These are phyloP conservation scores for Penicillium corylophilum DNA, from an alignment of 2,329 filamentous ascomycete genomes.

Conservation along the genomic window DNA sequence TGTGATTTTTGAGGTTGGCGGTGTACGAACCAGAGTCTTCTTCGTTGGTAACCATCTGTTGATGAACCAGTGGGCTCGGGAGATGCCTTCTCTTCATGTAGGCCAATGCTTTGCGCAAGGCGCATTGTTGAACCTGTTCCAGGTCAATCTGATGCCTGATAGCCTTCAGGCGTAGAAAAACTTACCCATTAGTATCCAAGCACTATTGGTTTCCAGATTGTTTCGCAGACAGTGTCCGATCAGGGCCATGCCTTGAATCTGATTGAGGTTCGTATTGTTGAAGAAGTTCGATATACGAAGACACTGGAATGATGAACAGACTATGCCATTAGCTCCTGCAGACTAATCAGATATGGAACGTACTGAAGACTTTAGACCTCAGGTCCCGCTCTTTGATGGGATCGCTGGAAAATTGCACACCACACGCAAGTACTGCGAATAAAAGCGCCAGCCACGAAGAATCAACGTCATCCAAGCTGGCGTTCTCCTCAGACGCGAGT, in stretches of 20 bases:
- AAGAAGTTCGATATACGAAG: slow-evolving; percentile 26
- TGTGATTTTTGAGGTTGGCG: no score
- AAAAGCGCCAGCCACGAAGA: slow-evolving; percentile 23
- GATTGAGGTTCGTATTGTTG: slow-evolving; percentile 22
- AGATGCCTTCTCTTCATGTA: no score
- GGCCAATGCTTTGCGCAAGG: no score
- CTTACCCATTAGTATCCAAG: no score
- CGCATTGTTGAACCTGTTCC: no score
- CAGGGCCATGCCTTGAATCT: slow-evolving; percentile 25
- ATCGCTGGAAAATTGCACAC: slow-evolving; percentile 25
- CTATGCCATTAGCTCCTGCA: no score
- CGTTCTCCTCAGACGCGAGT: background rate
- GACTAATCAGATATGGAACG: background rate
- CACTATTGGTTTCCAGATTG: no score
- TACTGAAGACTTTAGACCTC: slow-evolving; percentile 25
- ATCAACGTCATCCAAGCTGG: slow-evolving; percentile 2
- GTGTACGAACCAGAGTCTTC: no score
- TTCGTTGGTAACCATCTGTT: no score
- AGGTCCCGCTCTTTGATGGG: slow-evolving; percentile 23
- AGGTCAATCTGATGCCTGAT: no score
- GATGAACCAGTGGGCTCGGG: no score
- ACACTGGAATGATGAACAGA: slow-evolving; percentile 17
- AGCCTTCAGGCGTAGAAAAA: no score
- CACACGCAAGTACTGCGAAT: slow-evolving; percentile 24
- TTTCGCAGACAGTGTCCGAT: slow-evolving; percentile 18